Evolutionary conservation across 1,284 basidiomycete species (phyloP), one percentile per base, ranked within the genome.

Genomic region (Irpex rosettiformis): DNA sequence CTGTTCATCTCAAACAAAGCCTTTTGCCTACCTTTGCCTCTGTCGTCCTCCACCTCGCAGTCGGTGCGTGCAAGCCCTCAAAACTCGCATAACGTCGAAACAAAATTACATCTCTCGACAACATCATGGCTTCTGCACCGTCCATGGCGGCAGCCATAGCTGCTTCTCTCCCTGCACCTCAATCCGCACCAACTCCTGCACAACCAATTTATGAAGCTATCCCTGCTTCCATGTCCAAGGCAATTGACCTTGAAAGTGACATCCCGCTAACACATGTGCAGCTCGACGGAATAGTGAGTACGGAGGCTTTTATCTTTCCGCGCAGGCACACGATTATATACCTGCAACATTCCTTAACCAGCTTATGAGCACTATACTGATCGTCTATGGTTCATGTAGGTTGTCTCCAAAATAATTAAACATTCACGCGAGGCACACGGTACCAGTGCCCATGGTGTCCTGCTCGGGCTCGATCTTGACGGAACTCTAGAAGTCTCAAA

Each of bases 401-500:
- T 58, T 37, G 56, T 56, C n/a, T 56, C 57, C 37, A 58, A 58
- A 58, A 96, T 98, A 62, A 81, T 96, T 69, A 96, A 97, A 77
- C 89, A 94, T 70, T 81, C 87, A 61, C 79, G 85, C 58, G 88
- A 93, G 69, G 78, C 85, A 25, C 77, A 83, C 45, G 79, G 82
- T 37, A 73, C 85, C 33, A 84, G 85, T 65, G 89, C 90, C 18
- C 85, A 93, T 68, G 95, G 95, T 59, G 81, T 96, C 58, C 77
- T 98, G 45, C 82, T 97, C 61, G 95, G 95, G 49, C 83, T 99
- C 62, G 96, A 98, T 75, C 79, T 98, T 30, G 91, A 97, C 72
- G 94, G 94, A 10, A 84, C 85, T 45, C 83, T 98, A 63, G 94
- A 97, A 76, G 85, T 98, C 52, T 93, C 93, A 64, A 97, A 98